A percentile compares a stretch with the other conserved stretches of the same genome.
Evolutionary conservation across 768 basidiomycete species (phyloP).

Genomic region (Lactarius evosmus): DNA sequence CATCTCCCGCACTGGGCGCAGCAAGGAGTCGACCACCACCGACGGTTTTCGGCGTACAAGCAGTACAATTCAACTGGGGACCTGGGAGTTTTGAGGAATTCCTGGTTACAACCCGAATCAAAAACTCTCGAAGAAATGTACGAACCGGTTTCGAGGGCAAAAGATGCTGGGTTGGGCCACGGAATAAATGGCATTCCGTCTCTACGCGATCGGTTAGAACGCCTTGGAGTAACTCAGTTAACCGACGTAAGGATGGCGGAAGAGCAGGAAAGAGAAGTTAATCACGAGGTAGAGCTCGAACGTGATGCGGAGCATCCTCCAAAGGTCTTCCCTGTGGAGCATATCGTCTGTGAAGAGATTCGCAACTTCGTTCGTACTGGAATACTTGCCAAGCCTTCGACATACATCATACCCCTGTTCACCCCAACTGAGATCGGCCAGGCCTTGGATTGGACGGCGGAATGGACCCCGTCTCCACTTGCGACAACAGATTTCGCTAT

Average conservation of each 20-base stretch:
- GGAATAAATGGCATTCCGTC: background rate
- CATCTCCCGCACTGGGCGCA: too few relatives aligned
- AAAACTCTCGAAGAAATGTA: conserved; percentile 5
- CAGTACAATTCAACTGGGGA: background rate
- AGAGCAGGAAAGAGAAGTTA: conserved; percentile 1
- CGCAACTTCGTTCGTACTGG: conserved; percentile 4
- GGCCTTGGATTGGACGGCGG: background rate
- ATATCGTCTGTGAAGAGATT: background rate
- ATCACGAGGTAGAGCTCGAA: background rate
- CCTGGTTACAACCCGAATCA: conserved; percentile 7
- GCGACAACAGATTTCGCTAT: too few relatives aligned
- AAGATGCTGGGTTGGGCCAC: too few relatives aligned
- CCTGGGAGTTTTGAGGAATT: background rate
- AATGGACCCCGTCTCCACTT: too few relatives aligned
- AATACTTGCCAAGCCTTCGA: background rate
- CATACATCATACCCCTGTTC: background rate
- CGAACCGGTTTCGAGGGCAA: background rate
- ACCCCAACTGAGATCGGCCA: background rate
- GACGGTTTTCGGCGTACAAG: background rate
- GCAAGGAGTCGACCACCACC: background rate
- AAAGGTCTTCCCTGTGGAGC: background rate
- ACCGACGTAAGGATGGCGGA: background rate
- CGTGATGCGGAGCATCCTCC: background rate
- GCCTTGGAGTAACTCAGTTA: background rate
- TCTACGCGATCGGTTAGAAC: background rate